A percentile compares a stretch with the other conserved stretches of the same genome.
phyloP scores from a whole-genome alignment of 257 asterid genomes.

The Thymus mandschuricus region DNA sequence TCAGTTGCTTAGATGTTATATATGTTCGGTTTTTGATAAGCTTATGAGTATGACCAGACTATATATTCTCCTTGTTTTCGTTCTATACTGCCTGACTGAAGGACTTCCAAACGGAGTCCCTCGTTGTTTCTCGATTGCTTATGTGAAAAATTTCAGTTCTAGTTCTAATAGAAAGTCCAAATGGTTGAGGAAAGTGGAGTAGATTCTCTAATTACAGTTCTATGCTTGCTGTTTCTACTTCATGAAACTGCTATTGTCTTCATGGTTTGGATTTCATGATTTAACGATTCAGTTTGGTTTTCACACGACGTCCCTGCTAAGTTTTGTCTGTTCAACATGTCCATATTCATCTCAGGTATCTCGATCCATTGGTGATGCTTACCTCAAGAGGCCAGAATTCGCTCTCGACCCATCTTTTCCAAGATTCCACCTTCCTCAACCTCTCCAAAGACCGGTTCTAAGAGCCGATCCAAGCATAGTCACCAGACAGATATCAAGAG shows the following conservation, averaged over 20 bases:
- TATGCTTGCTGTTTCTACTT: background rate
- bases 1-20: background rate
- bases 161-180: background rate
- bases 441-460: conserved; percentile 53
- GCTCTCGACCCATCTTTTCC: conserved; percentile 50
- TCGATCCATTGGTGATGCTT: conserved; percentile 82
- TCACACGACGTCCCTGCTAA: background rate
- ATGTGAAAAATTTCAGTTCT: background rate
- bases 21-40: background rate
- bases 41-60: background rate
- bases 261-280: background rate
- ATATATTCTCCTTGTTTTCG: background rate
- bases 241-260: too few relatives aligned
- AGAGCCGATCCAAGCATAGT: conserved; percentile 66
- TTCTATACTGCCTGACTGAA: background rate
- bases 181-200: background rate
- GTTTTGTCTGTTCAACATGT: background rate
- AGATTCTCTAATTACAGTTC: background rate
- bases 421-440: conserved; percentile 55
- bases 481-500: conserved; percentile 43
- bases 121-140: background rate
- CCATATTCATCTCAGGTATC: conserved; percentile 49
- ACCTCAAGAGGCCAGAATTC: conserved; percentile 65
- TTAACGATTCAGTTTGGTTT: background rate
- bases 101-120: background rate